Conservation (phyloP, 148 eudicot genomes). For the Arctostaphylos glauca region DNA sequence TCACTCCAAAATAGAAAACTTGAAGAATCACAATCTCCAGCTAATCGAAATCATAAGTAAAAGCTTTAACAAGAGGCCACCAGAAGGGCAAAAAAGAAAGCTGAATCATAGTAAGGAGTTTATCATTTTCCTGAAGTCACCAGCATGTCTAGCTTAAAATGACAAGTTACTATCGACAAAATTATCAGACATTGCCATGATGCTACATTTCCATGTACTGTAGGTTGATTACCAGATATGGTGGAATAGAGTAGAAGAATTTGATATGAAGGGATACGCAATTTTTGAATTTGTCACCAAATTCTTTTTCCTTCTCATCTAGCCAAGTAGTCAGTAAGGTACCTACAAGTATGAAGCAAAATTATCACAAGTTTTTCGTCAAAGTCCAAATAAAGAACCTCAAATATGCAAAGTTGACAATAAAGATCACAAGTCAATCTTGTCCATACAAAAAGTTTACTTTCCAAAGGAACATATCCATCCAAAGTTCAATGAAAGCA, state of each 20-base stretch:
- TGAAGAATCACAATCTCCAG: background rate
- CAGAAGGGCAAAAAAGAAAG: background rate
- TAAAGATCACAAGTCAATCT: too few species aligned
- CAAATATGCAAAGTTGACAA: too few species aligned
- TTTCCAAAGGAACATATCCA: too few species aligned
- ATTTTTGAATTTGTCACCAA: slow-evolving; percentile 61
- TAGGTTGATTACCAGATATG: background rate
- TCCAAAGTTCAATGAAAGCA: too few species aligned
- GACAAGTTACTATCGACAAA: background rate
- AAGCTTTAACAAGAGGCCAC: background rate
- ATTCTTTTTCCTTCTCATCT: slow-evolving; percentile 58
- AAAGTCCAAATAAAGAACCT: slow-evolving; percentile 2
- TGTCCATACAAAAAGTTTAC: too few species aligned
- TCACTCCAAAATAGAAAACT: background rate
- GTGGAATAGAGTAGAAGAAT: slow-evolving; percentile 9
- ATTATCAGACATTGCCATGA: slow-evolving; percentile 10
- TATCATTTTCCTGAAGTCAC: slow-evolving; percentile 9
- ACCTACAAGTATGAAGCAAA: slow-evolving; percentile 46
- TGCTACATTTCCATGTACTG: background rate
- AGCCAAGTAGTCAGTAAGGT: slow-evolving; percentile 48
- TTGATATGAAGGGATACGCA: slow-evolving; percentile 37
- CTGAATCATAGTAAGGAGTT: background rate
- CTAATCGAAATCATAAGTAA: background rate
- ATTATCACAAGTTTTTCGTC: slow-evolving; percentile 5
- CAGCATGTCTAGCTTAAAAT: background rate